phyloP scores from a whole-genome alignment of 352 stramenopile genomes.

The Globisporangium cederbergense region DNA sequence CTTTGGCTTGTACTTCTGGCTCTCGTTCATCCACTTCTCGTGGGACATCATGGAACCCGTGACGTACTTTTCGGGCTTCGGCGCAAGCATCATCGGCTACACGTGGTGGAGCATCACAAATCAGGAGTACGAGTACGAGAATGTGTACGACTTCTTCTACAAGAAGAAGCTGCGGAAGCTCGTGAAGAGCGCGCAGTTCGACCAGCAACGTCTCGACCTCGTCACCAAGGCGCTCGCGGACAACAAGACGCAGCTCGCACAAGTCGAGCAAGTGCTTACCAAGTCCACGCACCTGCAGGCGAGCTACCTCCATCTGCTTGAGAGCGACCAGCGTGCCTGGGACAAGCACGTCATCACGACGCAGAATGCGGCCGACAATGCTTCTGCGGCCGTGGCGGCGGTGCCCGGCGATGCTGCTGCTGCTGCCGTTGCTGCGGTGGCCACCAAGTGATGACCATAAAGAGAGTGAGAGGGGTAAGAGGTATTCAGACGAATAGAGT shows the following conservation, averaged over 20 bases:
- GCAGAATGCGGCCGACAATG: background rate
- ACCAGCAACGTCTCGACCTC: conserved; percentile 40
- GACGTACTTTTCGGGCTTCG: conserved; percentile 87
- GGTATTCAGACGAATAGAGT: background rate
- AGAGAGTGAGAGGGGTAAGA: background rate
- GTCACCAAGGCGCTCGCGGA: conserved; percentile 36
- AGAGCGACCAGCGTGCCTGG: conserved; percentile 18
- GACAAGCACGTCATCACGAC: conserved; percentile 8
- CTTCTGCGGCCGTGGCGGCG: background rate
- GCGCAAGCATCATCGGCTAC: conserved; percentile 72
- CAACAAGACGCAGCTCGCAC: conserved; percentile 37
- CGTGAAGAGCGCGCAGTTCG: conserved; percentile 52
- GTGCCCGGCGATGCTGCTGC: background rate
- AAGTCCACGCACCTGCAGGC: conserved; percentile 65
- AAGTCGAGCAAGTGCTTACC: conserved; percentile 55
- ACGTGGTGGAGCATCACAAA: conserved; percentile 84
- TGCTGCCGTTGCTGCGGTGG: background rate
- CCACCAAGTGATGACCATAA: background rate
- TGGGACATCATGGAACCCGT: conserved; percentile 91
- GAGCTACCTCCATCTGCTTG: conserved; percentile 64
- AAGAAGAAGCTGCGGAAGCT: conserved; percentile 58
- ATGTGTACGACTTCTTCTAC: conserved; percentile 86
- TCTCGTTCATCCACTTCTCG: conserved; percentile 87
- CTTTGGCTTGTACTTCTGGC: conserved; percentile 86
- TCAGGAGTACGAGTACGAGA: conserved; percentile 87